Conservation (phyloP, 495 filamentous ascomycete genomes). For the Neurospora sp. region DNA sequence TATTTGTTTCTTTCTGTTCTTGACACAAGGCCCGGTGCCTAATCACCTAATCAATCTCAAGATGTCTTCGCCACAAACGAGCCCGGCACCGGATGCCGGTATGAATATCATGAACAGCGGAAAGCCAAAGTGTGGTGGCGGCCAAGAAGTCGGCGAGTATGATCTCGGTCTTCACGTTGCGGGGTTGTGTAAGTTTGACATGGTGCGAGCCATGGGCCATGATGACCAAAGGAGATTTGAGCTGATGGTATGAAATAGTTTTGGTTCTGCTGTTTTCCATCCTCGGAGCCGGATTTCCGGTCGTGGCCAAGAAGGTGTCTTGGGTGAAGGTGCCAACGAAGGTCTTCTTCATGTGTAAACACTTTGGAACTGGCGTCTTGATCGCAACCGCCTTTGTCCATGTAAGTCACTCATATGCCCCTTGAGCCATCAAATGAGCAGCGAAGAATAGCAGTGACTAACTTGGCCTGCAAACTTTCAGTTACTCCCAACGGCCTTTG, state of each 20-base stretch:
- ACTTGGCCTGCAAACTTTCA: slow-evolving; percentile 7
- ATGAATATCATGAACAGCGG: slow-evolving; percentile 11
- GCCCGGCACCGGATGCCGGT: slow-evolving; percentile 8
- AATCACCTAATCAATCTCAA: not conserved
- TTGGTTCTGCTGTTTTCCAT: slow-evolving; percentile 30
- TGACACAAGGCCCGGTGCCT: slow-evolving; percentile 7
- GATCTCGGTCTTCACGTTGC: slow-evolving; percentile 39
- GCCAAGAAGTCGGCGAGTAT: slow-evolving; percentile 32
- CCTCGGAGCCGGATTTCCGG: slow-evolving; percentile 42
- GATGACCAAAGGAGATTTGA: not conserved
- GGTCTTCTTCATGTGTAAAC: slow-evolving; percentile 46
- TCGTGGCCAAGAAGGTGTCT: slow-evolving; percentile 43
- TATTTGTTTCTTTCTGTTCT: slow-evolving; percentile 7
- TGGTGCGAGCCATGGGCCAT: not conserved
- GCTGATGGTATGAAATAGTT: slow-evolving; percentile 19
- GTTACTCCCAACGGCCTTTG: slow-evolving; percentile 48
- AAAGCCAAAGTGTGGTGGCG: slow-evolving; percentile 39
- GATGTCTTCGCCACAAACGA: not conserved
- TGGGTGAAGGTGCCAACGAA: slow-evolving; percentile 44
- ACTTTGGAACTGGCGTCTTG: slow-evolving; percentile 63
- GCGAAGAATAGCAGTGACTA: not conserved
- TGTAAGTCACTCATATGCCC: slow-evolving; percentile 32
- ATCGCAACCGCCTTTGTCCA: slow-evolving; percentile 63
- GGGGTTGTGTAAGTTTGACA: slow-evolving; percentile 40
- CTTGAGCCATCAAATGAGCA: not conserved